Base-by-base conservation (phyloP, 768 basidiomycete genomes). In the Lactifluus rugatus region DNA sequence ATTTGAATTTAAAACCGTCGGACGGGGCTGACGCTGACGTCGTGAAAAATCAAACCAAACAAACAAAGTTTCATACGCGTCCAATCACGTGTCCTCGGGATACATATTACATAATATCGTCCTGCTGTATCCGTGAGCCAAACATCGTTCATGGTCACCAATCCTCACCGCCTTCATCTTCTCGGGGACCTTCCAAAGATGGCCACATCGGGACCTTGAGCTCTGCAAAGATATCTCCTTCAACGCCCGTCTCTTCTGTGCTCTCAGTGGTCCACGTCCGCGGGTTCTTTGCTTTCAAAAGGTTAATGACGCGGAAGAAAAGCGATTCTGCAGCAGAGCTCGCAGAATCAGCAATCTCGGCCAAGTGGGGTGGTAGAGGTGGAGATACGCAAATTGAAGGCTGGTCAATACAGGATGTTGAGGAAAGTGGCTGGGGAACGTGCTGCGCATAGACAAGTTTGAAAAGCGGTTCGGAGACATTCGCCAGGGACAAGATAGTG, bases 191-290 rank as follows among this genome's bases (percentile, higher is more conserved):
- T n/a, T 64, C 61, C 36, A 47, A 19, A 26, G 44, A 57, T 2
- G 61, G 63, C 61, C 61, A 64, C 42, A 64, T 50, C 2, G 62
- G 59, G 34, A 60, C 36, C 42, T 56, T 62, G 51, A 64, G 52
- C 51, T 64, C 63, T 26, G 51, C 10, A 25, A 64, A 64, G 5
- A 62, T 42, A n/a, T 64, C 63, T 19, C 61, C 63, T 21, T 51
- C 54, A 3, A 23, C 26, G 13, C 32, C 21, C 28, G 19, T 17
- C 23, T 36, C 52, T 8, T 8, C 31, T 10, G 54, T 31, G 13
- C 44, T 48, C 37, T 56, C 58, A 19, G 32, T 9, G 19, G 45
- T 13, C 57, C 61, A 64, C 11, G 34, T 47, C 23, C 34, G 46
- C 4, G 57, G 57, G 17, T 23, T 58, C 55, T 44, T 64, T 14